Evolutionary conservation across 2,329 filamentous ascomycete species (phyloP).

Genomic region (Knufia petricola): DNA sequence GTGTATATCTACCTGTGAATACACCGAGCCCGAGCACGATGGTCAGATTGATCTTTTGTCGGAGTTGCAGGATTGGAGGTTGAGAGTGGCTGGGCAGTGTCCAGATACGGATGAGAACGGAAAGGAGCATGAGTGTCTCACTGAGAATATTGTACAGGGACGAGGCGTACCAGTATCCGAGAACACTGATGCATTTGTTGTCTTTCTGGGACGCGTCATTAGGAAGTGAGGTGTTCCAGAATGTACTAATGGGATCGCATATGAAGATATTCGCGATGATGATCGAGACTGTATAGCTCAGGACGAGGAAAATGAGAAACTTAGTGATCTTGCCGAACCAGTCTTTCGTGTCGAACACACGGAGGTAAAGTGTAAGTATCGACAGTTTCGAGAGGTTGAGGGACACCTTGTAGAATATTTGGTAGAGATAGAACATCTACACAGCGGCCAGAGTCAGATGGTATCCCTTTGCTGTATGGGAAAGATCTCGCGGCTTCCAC

Average conservation of each 20-base stretch:
- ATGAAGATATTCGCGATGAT: conserved; percentile 41
- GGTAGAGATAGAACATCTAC: conserved; percentile 43
- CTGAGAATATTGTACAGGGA: conserved; percentile 30
- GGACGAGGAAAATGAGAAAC: conserved; percentile 34
- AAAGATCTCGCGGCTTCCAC: background rate
- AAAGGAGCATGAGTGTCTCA: conserved; percentile 28
- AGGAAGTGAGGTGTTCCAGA: conserved; percentile 33
- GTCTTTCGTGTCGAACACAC: conserved; percentile 40
- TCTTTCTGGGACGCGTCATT: conserved; percentile 21
- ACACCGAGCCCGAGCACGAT: conserved; percentile 30
- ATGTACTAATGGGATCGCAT: conserved; percentile 39
- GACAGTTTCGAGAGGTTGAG: conserved; percentile 47
- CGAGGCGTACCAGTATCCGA: conserved; percentile 42
- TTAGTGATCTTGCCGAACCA: conserved; percentile 40
- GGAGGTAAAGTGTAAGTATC: conserved; percentile 45
- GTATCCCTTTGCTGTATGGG: background rate
- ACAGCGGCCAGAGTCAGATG: background rate
- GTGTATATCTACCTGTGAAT: too few species aligned
- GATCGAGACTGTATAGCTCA: conserved; percentile 39
- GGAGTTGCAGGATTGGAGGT: conserved; percentile 21
- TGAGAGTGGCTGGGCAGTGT: conserved; percentile 17
- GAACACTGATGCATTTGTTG: conserved; percentile 38
- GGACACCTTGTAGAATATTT: conserved; percentile 46
- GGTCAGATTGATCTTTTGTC: conserved; percentile 43
- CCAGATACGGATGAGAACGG: conserved; percentile 28